Conservation (phyloP, 2,329 filamentous ascomycete genomes). For the Botrytis deweyae region DNA sequence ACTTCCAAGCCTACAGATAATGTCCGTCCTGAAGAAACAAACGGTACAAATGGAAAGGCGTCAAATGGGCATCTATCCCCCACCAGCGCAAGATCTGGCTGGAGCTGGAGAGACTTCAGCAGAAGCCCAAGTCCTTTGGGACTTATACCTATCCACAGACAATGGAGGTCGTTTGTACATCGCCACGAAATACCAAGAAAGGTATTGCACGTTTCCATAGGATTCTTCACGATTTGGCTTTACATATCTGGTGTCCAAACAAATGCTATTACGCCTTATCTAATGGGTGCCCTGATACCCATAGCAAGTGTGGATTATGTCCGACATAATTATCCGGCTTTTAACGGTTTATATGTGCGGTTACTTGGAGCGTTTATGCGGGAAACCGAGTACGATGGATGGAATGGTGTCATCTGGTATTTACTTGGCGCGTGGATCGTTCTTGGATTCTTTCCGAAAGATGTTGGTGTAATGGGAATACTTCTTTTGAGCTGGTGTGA, state of each 20-base stretch:
- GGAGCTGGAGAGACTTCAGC: conserved; percentile 84
- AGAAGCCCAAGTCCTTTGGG: conserved; percentile 90
- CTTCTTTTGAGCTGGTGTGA: conserved; percentile 96
- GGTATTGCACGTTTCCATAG: conserved; percentile 89
- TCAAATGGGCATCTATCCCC: conserved; percentile 72
- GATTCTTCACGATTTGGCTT: conserved; percentile 85
- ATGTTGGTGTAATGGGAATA: conserved; percentile 85
- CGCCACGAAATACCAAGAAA: conserved; percentile 97
- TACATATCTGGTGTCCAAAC: conserved; percentile 80
- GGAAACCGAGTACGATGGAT: conserved; percentile 89
- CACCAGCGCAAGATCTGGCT: conserved; percentile 58
- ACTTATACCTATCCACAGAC: conserved; percentile 89
- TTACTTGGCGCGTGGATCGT: conserved; percentile 86
- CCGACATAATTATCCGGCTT: conserved; percentile 74
- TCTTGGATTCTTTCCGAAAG: conserved; percentile 86
- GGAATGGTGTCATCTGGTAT: conserved; percentile 97
- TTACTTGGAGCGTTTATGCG: conserved; percentile 90
- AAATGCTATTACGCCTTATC: conserved; percentile 74
- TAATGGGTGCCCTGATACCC: conserved; percentile 78
- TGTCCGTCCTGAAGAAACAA: conserved; percentile 30
- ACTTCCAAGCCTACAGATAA: conserved; percentile 47
- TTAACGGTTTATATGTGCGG: conserved; percentile 87
- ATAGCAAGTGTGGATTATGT: conserved; percentile 80
- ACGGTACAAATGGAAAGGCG: conserved; percentile 20
- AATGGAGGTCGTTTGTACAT: conserved; percentile 90